Conservation (phyloP, 257 asterid species). For the Nicotiana undulata region DNA sequence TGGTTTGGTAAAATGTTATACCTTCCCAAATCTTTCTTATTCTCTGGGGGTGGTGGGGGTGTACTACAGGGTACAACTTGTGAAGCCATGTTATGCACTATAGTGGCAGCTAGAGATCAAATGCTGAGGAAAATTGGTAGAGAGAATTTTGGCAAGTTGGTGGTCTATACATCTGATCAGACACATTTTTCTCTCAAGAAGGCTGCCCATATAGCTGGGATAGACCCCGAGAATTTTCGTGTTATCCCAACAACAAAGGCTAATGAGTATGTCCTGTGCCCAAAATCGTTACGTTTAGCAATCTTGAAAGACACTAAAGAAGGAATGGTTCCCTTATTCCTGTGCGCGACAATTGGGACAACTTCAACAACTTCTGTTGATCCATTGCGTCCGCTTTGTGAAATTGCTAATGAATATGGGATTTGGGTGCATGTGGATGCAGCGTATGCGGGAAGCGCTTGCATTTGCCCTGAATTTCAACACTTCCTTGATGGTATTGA, state of each 20-base stretch:
- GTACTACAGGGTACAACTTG: conserved; percentile 74
- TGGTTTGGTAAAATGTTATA: conserved; percentile 68
- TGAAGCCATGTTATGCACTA: conserved; percentile 52
- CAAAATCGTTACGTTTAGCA: conserved; percentile 29
- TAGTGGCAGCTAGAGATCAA: conserved; percentile 62
- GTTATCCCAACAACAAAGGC: conserved; percentile 36
- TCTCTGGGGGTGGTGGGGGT: conserved; percentile 82
- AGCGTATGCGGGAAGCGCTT: conserved; percentile 71
- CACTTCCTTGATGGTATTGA: conserved; percentile 65
- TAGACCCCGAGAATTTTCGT: conserved; percentile 43
- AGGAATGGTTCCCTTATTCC: conserved; percentile 48
- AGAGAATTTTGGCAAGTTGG: conserved; percentile 40
- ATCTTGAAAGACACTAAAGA: conserved; percentile 34
- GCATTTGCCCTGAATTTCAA: conserved; percentile 63
- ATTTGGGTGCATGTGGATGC: conserved; percentile 82
- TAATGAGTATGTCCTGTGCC: conserved; percentile 27
- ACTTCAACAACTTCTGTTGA: conserved; percentile 70
- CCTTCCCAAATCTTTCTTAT: conserved; percentile 48
- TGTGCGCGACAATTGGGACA: conserved; percentile 67
- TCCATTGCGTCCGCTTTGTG: conserved; percentile 37
- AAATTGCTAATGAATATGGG: conserved; percentile 36
- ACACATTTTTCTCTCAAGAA: conserved; percentile 63
- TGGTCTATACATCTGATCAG: conserved; percentile 69
- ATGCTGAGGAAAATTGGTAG: conserved; percentile 36
- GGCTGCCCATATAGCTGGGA: conserved; percentile 63